Evolutionary conservation across 2,329 filamentous ascomycete species (phyloP).

Genomic region (Colletotrichum zoysiae): DNA sequence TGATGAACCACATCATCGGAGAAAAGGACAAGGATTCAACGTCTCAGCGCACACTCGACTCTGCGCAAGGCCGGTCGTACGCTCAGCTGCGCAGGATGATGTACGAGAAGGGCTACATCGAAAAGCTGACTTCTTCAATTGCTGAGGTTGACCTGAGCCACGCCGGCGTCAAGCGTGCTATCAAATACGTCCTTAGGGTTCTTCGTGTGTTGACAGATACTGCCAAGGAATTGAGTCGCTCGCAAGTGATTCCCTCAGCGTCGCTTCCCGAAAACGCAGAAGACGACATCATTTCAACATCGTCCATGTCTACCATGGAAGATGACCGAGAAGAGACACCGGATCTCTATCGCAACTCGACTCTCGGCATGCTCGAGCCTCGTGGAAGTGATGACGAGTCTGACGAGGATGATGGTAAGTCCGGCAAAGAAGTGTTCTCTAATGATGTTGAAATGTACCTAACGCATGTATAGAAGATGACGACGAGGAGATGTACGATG

Average conservation of each 20-base stretch:
- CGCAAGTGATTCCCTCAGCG: constrained; percentile 77
- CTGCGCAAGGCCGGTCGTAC: constrained; percentile 69
- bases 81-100: constrained; percentile 92
- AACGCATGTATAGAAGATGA: constrained; percentile 63
- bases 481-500: constrained; percentile 93
- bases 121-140: constrained; percentile 89
- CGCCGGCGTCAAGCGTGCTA: constrained; percentile 89
- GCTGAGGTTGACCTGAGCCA: constrained; percentile 97
- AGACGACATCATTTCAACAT: constrained; percentile 88
- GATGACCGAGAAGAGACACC: constrained; percentile 94
- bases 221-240: constrained; percentile 86
- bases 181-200: constrained; percentile 95
- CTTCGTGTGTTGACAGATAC: constrained; percentile 89
- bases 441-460: constrained; percentile 40
- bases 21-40: constrained; percentile 76
- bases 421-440: neutral
- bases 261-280: constrained; percentile 78
- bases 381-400: constrained; percentile 85
- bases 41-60: constrained; percentile 48
- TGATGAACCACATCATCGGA: constrained; percentile 93
- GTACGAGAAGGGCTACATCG: constrained; percentile 97
- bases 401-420: constrained; percentile 75
- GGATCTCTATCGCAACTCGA: constrained; percentile 96
- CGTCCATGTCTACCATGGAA: constrained; percentile 89
- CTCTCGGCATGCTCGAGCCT: constrained; percentile 93